phyloP scores from a whole-genome alignment of 441 rosid species.

The Rhodomyrtus psidioides region DNA sequence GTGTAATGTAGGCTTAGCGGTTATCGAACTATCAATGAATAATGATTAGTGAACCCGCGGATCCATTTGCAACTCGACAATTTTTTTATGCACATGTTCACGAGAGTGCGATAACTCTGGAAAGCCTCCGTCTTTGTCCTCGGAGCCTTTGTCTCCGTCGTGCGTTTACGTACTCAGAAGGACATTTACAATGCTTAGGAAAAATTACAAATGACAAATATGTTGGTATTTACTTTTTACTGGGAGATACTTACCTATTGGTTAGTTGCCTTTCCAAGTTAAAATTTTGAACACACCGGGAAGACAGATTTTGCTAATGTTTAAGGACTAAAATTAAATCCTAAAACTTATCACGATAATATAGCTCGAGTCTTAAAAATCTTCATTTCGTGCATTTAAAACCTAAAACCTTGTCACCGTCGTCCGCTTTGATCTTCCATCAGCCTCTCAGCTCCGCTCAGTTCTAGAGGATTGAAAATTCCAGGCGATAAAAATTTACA shows the following conservation, averaged over 20 bases:
- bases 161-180: not conserved
- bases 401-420: not conserved
- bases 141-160: too few relatives aligned
- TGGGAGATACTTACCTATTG: not conserved
- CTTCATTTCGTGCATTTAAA: not conserved
- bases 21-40: too few relatives aligned
- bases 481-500: not conserved
- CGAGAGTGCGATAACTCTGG: too few relatives aligned
- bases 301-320: not conserved
- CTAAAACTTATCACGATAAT: not conserved
- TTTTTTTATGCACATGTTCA: too few relatives aligned
- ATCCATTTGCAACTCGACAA: too few relatives aligned
- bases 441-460: not conserved
- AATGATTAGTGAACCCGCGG: too few relatives aligned
- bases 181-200: not conserved
- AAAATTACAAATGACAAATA: not conserved
- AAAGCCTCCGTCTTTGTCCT: too few relatives aligned
- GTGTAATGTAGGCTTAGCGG: too few relatives aligned
- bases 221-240: not conserved
- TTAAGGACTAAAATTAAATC: not conserved
- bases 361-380: rapidly evolving
- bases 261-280: not conserved
- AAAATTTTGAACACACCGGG: not conserved
- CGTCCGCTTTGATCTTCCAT: not conserved
- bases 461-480: not conserved